Evolutionary conservation across 2,329 filamentous ascomycete genomes (phyloP), one percentile per base, ranked within the genome.

Genomic region (Aulographum hederae): DNA sequence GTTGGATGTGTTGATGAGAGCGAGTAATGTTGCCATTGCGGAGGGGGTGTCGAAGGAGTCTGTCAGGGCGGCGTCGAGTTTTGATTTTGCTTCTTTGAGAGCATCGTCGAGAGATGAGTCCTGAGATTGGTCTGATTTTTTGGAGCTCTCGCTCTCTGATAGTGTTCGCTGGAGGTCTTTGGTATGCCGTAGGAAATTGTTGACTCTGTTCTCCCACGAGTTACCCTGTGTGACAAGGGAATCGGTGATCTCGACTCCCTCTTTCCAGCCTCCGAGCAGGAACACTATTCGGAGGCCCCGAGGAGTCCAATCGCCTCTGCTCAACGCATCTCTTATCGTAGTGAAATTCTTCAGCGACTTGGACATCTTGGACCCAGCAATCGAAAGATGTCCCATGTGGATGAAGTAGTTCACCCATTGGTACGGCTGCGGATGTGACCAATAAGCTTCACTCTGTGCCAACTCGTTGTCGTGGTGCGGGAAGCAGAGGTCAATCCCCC

Each of bases 401-500:
- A 94, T 50, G 56, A 94, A 95, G 56, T 94, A 92, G 49, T 89
- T 92, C 31, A 93, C 79, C 86, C 86, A 93, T 37, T 80, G 80
- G 27, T 60, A 53, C 3, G 47, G 47, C 26, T 50, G 52, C 12
- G 47, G 45, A 16, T 51, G 45, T 32, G 56, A 52, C 67, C 69
- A 91, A 52, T 80, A 86, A n/a, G 81, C 82, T 51, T 91, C 82
- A 39, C 75, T 82, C 52, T 93, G 84, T 1, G 82, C 84, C 41
- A 93, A 57, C 52, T 93, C 86, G 43, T 93, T 94, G 52, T 89
- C 85, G 53, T 85, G 85, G 51, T 93, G 85, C 0, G 85, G 84
- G 52, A 93, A 93, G 0, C 77, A 75, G 32, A 95, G 65, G 51
- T 95, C 86, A 37, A 93, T 78, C 35, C 86, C 86, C 18, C 86